phyloP scores from a whole-genome alignment of 2,329 filamentous ascomycete genomes.

The Colletotrichum paranaense region DNA sequence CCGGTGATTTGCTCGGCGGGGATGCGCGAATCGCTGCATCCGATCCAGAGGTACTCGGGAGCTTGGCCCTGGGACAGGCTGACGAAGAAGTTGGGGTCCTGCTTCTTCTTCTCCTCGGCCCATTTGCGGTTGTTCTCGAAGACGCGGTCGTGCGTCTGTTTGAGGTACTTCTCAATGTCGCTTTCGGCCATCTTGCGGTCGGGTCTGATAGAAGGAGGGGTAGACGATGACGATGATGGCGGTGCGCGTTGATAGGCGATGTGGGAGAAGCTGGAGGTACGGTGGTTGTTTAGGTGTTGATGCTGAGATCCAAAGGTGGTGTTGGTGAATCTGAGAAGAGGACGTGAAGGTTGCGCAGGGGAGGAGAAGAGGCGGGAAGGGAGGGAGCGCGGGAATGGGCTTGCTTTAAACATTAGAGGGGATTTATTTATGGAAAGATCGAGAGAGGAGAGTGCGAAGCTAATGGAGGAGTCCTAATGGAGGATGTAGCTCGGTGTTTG shows the following conservation, averaged over 20 bases:
- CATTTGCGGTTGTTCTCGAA: constrained; percentile 77
- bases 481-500: neutral
- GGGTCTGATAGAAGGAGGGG: neutral
- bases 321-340: neutral
- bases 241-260: constrained; percentile 2
- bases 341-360: constrained; percentile 9
- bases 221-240: neutral
- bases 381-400: constrained; percentile 20
- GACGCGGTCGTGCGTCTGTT: constrained; percentile 73
- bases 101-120: constrained; percentile 67
- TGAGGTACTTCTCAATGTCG: constrained; percentile 58
- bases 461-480: neutral
- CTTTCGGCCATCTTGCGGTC: constrained; percentile 34
- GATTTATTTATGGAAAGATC: neutral
- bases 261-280: constrained; percentile 8
- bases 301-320: neutral
- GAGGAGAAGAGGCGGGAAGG: neutral
- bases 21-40: constrained; percentile 90
- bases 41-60: constrained; percentile 86
- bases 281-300: neutral
- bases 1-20: constrained; percentile 91
- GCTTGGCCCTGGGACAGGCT: constrained; percentile 73
- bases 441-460: neutral
- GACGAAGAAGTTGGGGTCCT: constrained; percentile 74
- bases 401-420: constrained; percentile 28